A percentile compares a stretch with the other conserved stretches of the same genome.
These are phyloP conservation scores for Dictyophora rubrovolvata DNA, from an alignment of 768 basidiomycete species.

Conservation along the genomic window DNA sequence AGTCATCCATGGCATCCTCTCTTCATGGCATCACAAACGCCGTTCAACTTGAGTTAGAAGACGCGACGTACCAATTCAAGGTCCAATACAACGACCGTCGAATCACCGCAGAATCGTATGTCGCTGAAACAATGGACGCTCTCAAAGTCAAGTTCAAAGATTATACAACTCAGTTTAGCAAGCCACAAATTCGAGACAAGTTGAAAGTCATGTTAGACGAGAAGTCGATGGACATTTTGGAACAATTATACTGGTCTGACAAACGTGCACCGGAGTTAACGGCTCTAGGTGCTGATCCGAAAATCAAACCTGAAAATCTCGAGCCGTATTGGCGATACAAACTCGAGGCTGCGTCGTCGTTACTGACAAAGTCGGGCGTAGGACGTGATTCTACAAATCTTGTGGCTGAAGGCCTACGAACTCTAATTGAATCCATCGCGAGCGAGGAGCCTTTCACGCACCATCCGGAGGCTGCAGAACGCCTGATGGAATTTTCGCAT, in stretches of 20 bases:
- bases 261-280: slow-evolving; percentile 71
- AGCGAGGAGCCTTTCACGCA: slow-evolving; percentile 82
- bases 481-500: slow-evolving; percentile 87
- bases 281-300: slow-evolving; percentile 56
- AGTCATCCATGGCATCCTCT: slow-evolving; percentile 94
- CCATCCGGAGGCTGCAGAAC: slow-evolving; percentile 83
- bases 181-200: slow-evolving; percentile 78
- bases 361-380: slow-evolving; percentile 92
- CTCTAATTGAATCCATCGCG: slow-evolving; percentile 84
- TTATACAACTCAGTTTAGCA: slow-evolving; percentile 74
- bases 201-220: slow-evolving; percentile 92
- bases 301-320: slow-evolving; percentile 61
- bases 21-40: slow-evolving; percentile 95
- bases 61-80: slow-evolving; percentile 97
- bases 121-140: slow-evolving; percentile 91
- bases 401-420: slow-evolving; percentile 86
- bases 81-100: slow-evolving; percentile 95
- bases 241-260: slow-evolving; percentile 95
- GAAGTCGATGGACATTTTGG: slow-evolving; percentile 93
- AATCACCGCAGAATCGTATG: slow-evolving; percentile 91
- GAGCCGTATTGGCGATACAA: slow-evolving; percentile 96
- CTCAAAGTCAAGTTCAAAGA: slow-evolving; percentile 87
- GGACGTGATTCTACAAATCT: slow-evolving; percentile 90
- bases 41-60: slow-evolving; percentile 94
- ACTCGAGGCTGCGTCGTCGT: slow-evolving; percentile 83